Percentiles rank a stretch among this genome's conserved stretches.
Evolutionary conservation across 164 flowering plant genomes (phyloP).

Genomic region (Vitis rotundifolia): DNA sequence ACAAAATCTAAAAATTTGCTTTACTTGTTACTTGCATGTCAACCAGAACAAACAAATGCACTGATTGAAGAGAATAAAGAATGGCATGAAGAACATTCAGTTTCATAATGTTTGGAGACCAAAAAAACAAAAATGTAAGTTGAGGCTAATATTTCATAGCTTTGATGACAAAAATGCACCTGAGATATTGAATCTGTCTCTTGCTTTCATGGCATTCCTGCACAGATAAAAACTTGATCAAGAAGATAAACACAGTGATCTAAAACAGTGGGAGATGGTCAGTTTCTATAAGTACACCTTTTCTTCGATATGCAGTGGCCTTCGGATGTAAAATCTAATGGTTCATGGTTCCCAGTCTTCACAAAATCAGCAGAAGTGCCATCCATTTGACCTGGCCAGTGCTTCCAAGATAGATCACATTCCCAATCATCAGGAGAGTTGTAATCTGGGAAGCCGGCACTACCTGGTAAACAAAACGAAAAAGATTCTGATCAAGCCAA

Average conservation of each 20-base stretch:
- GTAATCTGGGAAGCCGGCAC: slow-evolving; percentile 26
- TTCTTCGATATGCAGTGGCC: slow-evolving; percentile 16
- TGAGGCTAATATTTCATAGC: not conserved
- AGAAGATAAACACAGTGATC: not conserved
- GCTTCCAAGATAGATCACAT: slow-evolving; percentile 24
- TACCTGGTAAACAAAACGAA: slow-evolving; percentile 22
- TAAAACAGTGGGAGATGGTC: slow-evolving; percentile 3
- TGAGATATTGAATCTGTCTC: slow-evolving; percentile 18
- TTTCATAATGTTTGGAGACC: too few species aligned
- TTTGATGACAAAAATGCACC: slow-evolving; percentile 24
- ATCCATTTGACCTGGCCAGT: slow-evolving; percentile 24
- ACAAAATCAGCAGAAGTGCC: slow-evolving; percentile 19
- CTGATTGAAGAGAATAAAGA: too few species aligned
- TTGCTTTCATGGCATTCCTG: slow-evolving; percentile 25
- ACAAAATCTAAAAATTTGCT: not conserved
- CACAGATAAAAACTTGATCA: slow-evolving; percentile 12
- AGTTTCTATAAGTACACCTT: slow-evolving; percentile 30
- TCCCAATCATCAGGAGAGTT: slow-evolving; percentile 27
- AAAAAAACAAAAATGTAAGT: too few species aligned
- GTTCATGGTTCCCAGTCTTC: slow-evolving; percentile 16
- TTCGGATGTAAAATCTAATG: slow-evolving; percentile 27
- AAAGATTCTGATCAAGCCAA: not conserved
- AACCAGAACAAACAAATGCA: not conserved
- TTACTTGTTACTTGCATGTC: not conserved
- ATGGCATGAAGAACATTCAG: too few species aligned